Evolutionary conservation across 2,329 filamentous ascomycete genomes (phyloP).

Genomic region (Pyrenophora graminea): DNA sequence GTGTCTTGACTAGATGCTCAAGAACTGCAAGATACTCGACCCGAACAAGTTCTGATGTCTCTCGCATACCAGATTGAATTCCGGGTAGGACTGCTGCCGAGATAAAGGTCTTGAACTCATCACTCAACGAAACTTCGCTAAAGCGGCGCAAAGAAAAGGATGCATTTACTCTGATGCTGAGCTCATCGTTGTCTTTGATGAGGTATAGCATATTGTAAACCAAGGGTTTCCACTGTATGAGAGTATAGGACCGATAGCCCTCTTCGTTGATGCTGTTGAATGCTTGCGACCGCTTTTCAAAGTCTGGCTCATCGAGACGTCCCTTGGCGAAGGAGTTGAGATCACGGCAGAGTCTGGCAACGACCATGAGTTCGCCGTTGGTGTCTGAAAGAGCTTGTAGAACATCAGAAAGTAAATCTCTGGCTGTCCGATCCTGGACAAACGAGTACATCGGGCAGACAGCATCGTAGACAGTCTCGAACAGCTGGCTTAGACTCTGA

Average conservation of each 20-base stretch:
- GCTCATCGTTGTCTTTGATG: constrained; percentile 83
- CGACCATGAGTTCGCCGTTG: constrained; percentile 62
- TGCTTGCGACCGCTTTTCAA: constrained; percentile 76
- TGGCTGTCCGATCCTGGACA: constrained; percentile 80
- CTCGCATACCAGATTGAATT: constrained; percentile 74
- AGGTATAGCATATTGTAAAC: constrained; percentile 89
- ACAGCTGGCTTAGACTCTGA: constrained; percentile 61
- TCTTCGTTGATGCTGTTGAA: constrained; percentile 73
- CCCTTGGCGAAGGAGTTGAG: constrained; percentile 78
- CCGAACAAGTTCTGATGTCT: constrained; percentile 81
- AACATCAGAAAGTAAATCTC: constrained; percentile 73
- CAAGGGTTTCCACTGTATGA: constrained; percentile 82
- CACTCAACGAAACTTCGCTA: constrained; percentile 60
- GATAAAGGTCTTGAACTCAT: constrained; percentile 63
- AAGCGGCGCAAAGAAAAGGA: constrained; percentile 80
- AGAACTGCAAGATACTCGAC: constrained; percentile 80
- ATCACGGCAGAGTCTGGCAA: constrained; percentile 73
- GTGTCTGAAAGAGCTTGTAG: constrained; percentile 70
- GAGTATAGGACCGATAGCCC: constrained; percentile 62
- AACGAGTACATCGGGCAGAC: constrained; percentile 85
- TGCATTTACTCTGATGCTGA: constrained; percentile 82
- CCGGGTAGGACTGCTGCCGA: constrained; percentile 71
- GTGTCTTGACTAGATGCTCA: constrained; percentile 73
- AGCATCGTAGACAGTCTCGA: constrained; percentile 70
- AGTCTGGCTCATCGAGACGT: constrained; percentile 84